These are phyloP conservation scores for Vaccinium vitisidaea DNA, from an alignment of 148 eudicot genomes.

Conservation along the genomic window DNA sequence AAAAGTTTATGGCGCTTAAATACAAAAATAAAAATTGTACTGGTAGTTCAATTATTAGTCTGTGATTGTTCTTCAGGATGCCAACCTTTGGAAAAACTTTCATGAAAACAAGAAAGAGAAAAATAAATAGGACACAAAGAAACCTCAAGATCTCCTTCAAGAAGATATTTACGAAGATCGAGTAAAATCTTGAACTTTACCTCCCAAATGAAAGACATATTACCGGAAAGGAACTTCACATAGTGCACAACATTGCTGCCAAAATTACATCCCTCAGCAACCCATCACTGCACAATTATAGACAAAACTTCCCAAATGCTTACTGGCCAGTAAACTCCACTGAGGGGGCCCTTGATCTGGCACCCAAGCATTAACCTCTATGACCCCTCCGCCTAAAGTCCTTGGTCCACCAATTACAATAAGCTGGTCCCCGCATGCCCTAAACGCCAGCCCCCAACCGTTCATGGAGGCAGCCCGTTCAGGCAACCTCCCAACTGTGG, in stretches of 20 bases:
- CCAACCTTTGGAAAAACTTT: background rate
- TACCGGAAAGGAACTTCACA: slow-evolving; percentile 5
- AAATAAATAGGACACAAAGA: slow-evolving; percentile 2
- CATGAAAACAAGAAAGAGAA: slow-evolving; percentile 1
- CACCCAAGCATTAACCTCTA: slow-evolving; percentile 32
- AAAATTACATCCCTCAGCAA: slow-evolving; percentile 25
- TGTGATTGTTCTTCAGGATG: slow-evolving; percentile 8
- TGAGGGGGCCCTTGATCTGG: slow-evolving; percentile 36
- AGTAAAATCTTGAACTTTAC: slow-evolving; percentile 9
- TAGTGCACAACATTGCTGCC: background rate
- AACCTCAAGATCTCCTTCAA: slow-evolving; percentile 16
- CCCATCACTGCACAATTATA: slow-evolving; percentile 49
- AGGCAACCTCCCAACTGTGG: slow-evolving; percentile 31
- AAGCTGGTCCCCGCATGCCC: slow-evolving; percentile 40
- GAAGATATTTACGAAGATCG: slow-evolving; percentile 21
- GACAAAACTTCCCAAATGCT: slow-evolving; percentile 34
- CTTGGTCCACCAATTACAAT: slow-evolving; percentile 45
- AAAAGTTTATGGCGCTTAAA: background rate
- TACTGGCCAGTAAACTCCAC: slow-evolving; percentile 33
- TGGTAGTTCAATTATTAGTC: slow-evolving; percentile 18
- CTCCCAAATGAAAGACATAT: slow-evolving; percentile 3
- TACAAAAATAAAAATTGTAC: background rate
- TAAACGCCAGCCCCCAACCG: slow-evolving; percentile 44
- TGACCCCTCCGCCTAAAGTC: slow-evolving; percentile 20
- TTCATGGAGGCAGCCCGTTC: slow-evolving; percentile 37